Percentiles rank a stretch among this genome's conserved stretches.
Evolutionary conservation across 805 yeast genomes (phyloP).

Genomic region (Pichia cabralensis): DNA sequence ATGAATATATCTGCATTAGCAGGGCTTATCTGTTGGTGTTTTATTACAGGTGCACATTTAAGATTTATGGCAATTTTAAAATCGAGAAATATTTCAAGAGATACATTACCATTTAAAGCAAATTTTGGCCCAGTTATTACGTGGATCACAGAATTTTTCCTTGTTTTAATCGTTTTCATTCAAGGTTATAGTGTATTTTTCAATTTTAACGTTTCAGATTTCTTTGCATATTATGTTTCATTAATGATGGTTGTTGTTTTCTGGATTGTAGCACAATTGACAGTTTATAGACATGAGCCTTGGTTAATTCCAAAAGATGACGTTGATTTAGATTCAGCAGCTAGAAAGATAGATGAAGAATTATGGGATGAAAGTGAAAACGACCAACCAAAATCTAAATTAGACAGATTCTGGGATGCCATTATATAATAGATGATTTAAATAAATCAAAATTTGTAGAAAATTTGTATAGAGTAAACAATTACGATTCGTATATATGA

Average conservation of each 20-base stretch:
- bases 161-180: conserved; percentile 48
- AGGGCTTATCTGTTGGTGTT: conserved; percentile 66
- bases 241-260: conserved; percentile 46
- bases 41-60: conserved; percentile 53
- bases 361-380: conserved; percentile 43
- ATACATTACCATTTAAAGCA: conserved; percentile 67
- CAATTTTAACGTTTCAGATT: conserved; percentile 40
- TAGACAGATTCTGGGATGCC: conserved; percentile 11
- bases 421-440: conserved; percentile 3
- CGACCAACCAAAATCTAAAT: not conserved
- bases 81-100: conserved; percentile 54
- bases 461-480: too few species aligned
- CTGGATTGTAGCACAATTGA: conserved; percentile 42
- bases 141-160: conserved; percentile 47
- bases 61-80: conserved; percentile 61
- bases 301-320: conserved; percentile 42
- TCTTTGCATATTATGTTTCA: conserved; percentile 67
- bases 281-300: conserved; percentile 39
- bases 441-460: too few species aligned
- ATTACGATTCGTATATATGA: too few species aligned
- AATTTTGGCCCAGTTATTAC: conserved; percentile 58
- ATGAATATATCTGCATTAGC: conserved; percentile 69
- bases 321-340: conserved; percentile 34
- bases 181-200: conserved; percentile 68
- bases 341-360: conserved; percentile 28